Evolutionary conservation across 805 yeast species (phyloP).

Genomic region (Myxozyma vanderwaltii): DNA sequence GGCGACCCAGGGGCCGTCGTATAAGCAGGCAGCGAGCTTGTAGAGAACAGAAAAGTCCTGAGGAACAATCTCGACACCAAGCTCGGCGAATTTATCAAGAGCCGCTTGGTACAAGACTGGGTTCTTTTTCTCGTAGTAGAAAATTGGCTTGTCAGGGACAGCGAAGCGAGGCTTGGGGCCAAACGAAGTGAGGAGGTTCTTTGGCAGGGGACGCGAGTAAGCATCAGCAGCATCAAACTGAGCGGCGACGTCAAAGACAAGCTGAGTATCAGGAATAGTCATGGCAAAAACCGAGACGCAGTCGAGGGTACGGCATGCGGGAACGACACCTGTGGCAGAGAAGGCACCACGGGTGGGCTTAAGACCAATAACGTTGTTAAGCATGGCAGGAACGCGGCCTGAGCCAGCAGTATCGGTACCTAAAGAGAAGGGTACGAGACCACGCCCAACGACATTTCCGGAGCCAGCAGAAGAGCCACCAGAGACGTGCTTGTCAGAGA

Average conservation of each 20-base stretch:
- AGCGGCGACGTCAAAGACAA: conserved; percentile 69
- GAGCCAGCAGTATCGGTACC: conserved; percentile 99
- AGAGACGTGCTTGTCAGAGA: conserved; percentile 73
- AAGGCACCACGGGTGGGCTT: conserved; percentile 91
- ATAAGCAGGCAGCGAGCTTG: conserved; percentile 81
- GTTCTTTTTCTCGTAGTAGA: conserved; percentile 83
- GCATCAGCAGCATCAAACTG: conserved; percentile 73
- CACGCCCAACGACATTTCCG: conserved; percentile 87
- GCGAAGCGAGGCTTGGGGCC: conserved; percentile 67
- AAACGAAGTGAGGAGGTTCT: conserved; percentile 62
- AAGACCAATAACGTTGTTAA: conserved; percentile 87
- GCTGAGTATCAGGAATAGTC: conserved; percentile 80
- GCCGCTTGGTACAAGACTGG: conserved; percentile 67
- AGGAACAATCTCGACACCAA: conserved; percentile 63
- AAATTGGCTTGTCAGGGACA: conserved; percentile 69
- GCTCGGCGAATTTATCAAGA: conserved; percentile 52
- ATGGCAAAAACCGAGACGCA: conserved; percentile 85
- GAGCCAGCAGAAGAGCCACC: conserved; percentile 98
- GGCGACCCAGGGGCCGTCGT: conserved; percentile 99
- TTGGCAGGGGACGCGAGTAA: conserved; percentile 76
- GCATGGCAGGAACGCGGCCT: conserved; percentile 95
- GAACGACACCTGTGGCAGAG: conserved; percentile 90
- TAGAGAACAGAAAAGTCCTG: conserved; percentile 75
- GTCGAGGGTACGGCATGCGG: conserved; percentile 93
- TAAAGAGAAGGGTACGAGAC: conserved; percentile 82